Evolutionary conservation across 371 early-diverging fungal species (phyloP).

Genomic region (Mortierella polycephala): DNA sequence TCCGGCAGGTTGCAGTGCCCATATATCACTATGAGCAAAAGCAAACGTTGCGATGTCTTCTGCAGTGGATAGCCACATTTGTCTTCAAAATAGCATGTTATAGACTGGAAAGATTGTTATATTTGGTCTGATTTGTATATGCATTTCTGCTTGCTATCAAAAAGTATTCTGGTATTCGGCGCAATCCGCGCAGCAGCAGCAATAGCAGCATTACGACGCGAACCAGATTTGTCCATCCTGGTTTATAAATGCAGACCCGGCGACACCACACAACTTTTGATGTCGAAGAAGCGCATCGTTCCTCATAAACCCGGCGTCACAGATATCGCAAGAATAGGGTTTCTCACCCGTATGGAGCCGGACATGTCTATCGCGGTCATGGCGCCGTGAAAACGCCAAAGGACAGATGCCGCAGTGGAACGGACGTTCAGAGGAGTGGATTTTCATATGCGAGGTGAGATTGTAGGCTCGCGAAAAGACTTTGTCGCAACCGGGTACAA

Average conservation of each 20-base stretch:
- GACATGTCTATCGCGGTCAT: constrained; percentile 83
- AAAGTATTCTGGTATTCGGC: too few species aligned
- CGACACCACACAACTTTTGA: constrained; percentile 54
- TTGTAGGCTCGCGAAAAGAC: constrained; percentile 83
- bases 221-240: background rate
- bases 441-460: constrained; percentile 82
- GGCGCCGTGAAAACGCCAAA: constrained; percentile 72
- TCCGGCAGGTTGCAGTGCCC: too few species aligned
- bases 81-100: too few species aligned
- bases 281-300: constrained; percentile 80
- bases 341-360: constrained; percentile 72
- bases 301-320: constrained; percentile 78
- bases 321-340: constrained; percentile 66
- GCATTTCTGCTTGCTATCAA: too few species aligned
- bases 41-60: too few species aligned
- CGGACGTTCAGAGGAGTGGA: constrained; percentile 71
- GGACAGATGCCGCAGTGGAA: constrained; percentile 70
- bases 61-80: too few species aligned
- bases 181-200: too few species aligned
- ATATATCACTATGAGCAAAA: too few species aligned
- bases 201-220: too few species aligned
- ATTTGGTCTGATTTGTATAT: too few species aligned
- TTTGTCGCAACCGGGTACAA: constrained; percentile 66
- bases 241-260: constrained; percentile 25
- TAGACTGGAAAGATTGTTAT: too few species aligned